phyloP scores from a whole-genome alignment of 2,329 filamentous ascomycete genomes.

The Escovopsis weberi region DNA sequence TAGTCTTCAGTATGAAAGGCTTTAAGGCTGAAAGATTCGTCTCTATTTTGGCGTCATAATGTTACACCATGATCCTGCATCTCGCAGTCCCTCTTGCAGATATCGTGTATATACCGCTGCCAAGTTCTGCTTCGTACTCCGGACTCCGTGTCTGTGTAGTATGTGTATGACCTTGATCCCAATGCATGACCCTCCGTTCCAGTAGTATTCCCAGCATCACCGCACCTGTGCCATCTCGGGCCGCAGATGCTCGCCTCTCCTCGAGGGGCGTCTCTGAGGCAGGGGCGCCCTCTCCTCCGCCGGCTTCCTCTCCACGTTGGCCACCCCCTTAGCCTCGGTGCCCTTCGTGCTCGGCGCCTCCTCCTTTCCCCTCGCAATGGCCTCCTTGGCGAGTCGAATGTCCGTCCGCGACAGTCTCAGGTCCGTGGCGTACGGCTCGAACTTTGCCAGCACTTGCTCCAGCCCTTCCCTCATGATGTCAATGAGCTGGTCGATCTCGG shows the following conservation, averaged over 20 bases:
- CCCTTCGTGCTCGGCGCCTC: conserved; percentile 12
- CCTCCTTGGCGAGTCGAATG: conserved; percentile 58
- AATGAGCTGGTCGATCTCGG: conserved; percentile 59
- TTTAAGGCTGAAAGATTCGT: too few species aligned
- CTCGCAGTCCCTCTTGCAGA: too few species aligned
- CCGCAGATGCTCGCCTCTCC: neutral
- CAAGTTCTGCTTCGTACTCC: too few species aligned
- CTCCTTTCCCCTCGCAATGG: conserved; percentile 22
- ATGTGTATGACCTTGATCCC: neutral
- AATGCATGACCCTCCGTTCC: neutral
- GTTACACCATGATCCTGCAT: too few species aligned
- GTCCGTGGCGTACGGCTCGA: conserved; percentile 59
- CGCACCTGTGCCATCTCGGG: conserved; percentile 18
- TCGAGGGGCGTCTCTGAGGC: neutral
- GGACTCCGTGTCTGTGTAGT: neutral
- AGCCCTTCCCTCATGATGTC: conserved; percentile 51
- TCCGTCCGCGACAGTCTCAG: conserved; percentile 58
- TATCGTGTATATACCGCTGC: too few species aligned
- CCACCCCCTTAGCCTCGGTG: conserved; percentile 14
- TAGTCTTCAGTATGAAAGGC: too few species aligned
- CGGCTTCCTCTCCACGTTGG: conserved; percentile 7
- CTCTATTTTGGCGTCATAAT: too few species aligned
- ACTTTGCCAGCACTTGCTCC: conserved; percentile 49
- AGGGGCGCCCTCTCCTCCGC: conserved; percentile 5
- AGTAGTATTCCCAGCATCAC: conserved; percentile 1